Conservation (phyloP, 306 rosid genomes). For the Quercus bicolor region DNA sequence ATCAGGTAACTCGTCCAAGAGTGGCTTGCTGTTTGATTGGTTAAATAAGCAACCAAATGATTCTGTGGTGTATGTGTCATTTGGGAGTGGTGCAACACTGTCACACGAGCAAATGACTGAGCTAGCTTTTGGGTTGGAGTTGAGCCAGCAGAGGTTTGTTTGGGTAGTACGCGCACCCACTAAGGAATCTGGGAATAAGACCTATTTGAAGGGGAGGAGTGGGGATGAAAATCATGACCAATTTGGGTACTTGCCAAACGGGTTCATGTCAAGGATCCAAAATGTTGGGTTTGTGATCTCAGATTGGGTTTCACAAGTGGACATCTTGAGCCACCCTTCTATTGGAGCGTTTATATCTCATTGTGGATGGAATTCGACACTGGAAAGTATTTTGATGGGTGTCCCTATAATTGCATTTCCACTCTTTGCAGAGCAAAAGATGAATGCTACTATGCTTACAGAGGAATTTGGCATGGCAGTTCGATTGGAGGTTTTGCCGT, state of each 20-base stretch:
- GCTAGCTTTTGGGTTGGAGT: conserved; percentile 61
- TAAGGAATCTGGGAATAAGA: background rate
- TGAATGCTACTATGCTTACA: conserved; percentile 41
- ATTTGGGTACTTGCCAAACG: conserved; percentile 36
- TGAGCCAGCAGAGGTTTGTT: conserved; percentile 51
- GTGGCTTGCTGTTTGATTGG: conserved; percentile 26
- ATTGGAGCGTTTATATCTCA: conserved; percentile 48
- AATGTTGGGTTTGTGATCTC: conserved; percentile 20
- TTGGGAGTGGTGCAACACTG: conserved; percentile 65
- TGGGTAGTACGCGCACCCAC: conserved; percentile 65
- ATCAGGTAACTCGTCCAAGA: background rate
- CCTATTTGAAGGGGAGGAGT: conserved; percentile 15
- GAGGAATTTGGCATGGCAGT: conserved; percentile 47
- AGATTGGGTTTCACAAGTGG: conserved; percentile 43
- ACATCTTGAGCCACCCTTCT: conserved; percentile 30
- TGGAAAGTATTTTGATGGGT: conserved; percentile 45
- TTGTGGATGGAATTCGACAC: conserved; percentile 51
- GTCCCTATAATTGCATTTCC: conserved; percentile 60
- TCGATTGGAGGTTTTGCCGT: conserved; percentile 12
- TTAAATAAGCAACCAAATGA: conserved; percentile 41
- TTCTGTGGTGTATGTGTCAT: conserved; percentile 53
- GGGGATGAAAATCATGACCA: background rate
- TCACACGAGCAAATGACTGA: conserved; percentile 47
- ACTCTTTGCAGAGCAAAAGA: conserved; percentile 49
- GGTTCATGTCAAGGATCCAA: conserved; percentile 34